Evolutionary conservation across 1,284 basidiomycete genomes (phyloP), one percentile per base, ranked within the genome.

Genomic region (Ustilago crameri): DNA sequence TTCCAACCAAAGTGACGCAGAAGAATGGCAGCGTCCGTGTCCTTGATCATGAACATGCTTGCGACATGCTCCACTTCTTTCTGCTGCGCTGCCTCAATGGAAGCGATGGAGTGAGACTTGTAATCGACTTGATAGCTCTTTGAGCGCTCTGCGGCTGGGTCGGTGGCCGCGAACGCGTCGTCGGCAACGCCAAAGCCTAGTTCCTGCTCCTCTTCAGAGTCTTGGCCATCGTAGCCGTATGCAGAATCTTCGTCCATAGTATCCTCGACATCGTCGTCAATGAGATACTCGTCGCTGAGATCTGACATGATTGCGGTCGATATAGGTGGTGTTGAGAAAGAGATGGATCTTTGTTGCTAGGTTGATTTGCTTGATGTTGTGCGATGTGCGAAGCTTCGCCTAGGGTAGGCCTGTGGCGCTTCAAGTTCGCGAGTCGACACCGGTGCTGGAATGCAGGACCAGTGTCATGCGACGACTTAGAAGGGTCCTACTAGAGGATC

Each of bases 1-100:
- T 98, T 98, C 95, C 95, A 98, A 46, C 88, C 87, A 86, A 91
- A 90, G 85, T 93, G 87, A 30, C 94, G 89, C 46, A 98, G 86
- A 7, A 98, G 87, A 45, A 95, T 86, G 1, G 90, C 88, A 2
- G 95, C 93, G 44, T 82, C 81, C 23, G 72, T 75, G 17, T 75
- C 65, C 57, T 79, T 79, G 62, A 79, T 71, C 59, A 73, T 51
- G 44, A 83, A 82, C 75, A 82, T 82, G 57, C 67, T 70, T 8
- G 81, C 73, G 23, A 82, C 68, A 32, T 82, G 79, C 15, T 79
- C 80, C 22, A 80, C 68, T 46, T 83, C 80, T 40, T 78, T 75
- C 20, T 69, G 53, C 65, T 82, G 80, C 34, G 70, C 63, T 10
- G 69, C 65, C 24, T 74, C 71, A 43, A 82, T 75, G 9, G 63